These are phyloP conservation scores for Microascus cirrosus DNA, from an alignment of 2,329 filamentous ascomycete genomes.

Conservation along the genomic window DNA sequence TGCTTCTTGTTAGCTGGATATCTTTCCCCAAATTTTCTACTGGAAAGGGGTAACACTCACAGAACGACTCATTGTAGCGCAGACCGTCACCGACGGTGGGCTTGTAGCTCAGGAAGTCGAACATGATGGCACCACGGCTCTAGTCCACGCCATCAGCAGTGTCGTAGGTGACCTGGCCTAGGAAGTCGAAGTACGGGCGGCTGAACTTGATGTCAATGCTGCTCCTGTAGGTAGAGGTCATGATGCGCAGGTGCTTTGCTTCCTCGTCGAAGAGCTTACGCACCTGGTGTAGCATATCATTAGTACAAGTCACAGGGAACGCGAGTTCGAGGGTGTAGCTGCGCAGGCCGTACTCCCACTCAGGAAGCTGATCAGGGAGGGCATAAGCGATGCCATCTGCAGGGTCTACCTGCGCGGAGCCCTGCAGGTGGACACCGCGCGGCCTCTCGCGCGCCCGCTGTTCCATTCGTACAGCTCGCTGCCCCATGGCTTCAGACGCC, in stretches of 20 bases:
- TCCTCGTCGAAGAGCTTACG: constrained; percentile 36
- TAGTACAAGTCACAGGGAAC: constrained; percentile 36
- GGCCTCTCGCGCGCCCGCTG: neutral
- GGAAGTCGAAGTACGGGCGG: constrained; percentile 32
- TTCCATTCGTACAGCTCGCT: neutral
- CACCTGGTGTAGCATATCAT: constrained; percentile 35
- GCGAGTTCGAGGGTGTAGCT: constrained; percentile 39
- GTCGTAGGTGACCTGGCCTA: constrained; percentile 36
- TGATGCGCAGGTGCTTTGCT: constrained; percentile 26
- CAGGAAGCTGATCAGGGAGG: constrained; percentile 29
- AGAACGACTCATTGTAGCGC: constrained; percentile 39
- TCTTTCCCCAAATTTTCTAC: neutral
- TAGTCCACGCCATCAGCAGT: constrained; percentile 36
- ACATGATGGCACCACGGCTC: constrained; percentile 39
- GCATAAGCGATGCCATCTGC: neutral
- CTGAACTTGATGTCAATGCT: constrained; percentile 44
- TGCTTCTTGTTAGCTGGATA: neutral
- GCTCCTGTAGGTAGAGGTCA: constrained; percentile 38
- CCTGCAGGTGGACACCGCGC: neutral
- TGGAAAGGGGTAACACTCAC: constrained; percentile 18
- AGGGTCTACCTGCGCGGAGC: neutral
- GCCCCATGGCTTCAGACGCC: neutral
- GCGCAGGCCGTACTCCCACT: constrained; percentile 37
- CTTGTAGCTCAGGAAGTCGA: constrained; percentile 38
- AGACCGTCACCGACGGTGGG: constrained; percentile 30